Base-by-base conservation (phyloP, 2,329 filamentous ascomycete genomes). In the Biscogniauxia sp. region DNA sequence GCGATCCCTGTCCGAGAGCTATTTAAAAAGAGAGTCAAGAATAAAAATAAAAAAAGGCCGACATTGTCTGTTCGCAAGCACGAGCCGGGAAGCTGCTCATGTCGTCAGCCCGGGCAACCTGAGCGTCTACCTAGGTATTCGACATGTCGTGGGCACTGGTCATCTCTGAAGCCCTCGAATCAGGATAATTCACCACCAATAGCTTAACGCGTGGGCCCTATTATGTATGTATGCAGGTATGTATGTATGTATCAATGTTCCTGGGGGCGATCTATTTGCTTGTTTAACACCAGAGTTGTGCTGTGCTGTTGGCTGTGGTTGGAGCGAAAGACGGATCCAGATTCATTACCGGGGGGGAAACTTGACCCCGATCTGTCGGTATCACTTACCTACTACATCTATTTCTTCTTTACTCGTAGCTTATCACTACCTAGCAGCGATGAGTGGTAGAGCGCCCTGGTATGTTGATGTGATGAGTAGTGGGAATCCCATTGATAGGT, bases 1-100 rank as follows among this genome's bases (percentile, higher is more conserved):
- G 68, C 64, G 56, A 72, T 70, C 68, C 70, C 62, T 70, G 70
- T 56, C 51, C 26, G 23, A 54, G 54, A 64, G 64, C 68, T 55
- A 52, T n/a, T 62, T 57, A 58, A 69, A 70, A 62, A 66, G 66
- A 68, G 61, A 60, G 11, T 32, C 11, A 32, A 32, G 28, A 32
- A 32, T 2, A 13, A 57, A 58, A 69, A n/a, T n/a, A n/a, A 70
- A 62, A 64, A 66, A 68, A 68, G 61, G 60, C 61, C 37, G 54
- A 59, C 53, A 57, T 60, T 62, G 64, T 60, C 61, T 50, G 63
- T 66, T 45, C 37, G 37, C 37, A 32, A 32, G 28, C 28, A 8
- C 28, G 7, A 45, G 37, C 37, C 37, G 37, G 37, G 37, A 17
- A 45, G 37, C 11, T 17, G 37, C 37, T 45, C 37, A 45, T 45